These are phyloP conservation scores for Dioscorea zingiberensis DNA, from an alignment of 106 monocot species.

Conservation along the genomic window DNA sequence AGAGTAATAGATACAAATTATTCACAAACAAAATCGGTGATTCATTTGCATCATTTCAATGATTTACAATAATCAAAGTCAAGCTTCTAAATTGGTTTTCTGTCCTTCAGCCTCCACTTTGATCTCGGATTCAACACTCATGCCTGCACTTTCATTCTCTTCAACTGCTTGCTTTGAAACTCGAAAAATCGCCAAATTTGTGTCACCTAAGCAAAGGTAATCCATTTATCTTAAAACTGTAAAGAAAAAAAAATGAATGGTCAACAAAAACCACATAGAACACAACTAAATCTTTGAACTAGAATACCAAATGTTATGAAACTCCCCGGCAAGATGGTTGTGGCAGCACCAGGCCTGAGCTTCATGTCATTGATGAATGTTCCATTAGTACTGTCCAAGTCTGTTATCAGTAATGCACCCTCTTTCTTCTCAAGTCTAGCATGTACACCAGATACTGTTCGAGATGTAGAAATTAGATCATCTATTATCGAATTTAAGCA, in stretches of 20 bases:
- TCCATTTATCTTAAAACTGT: not conserved
- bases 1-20: too few species aligned
- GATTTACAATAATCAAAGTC: not conserved
- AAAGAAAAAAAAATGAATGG: not conserved
- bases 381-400: constrained; percentile 65
- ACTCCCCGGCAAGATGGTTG: constrained; percentile 34
- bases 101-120: not conserved
- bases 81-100: not conserved
- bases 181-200: constrained; percentile 41
- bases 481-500: too few species aligned
- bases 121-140: constrained; percentile 4
- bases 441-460: constrained; percentile 55
- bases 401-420: constrained; percentile 44
- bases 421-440: constrained; percentile 57
- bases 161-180: constrained; percentile 19
- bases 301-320: constrained; percentile 41
- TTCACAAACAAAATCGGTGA: too few species aligned
- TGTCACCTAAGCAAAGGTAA: constrained; percentile 27
- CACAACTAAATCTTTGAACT: not conserved
- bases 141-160: not conserved
- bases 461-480: not conserved
- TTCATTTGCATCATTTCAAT: not conserved
- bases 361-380: constrained; percentile 44
- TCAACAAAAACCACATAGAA: too few species aligned
- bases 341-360: constrained; percentile 29